These are phyloP conservation scores for Vaucheria bursata DNA, from an alignment of 352 stramenopile genomes.

Conservation along the genomic window DNA sequence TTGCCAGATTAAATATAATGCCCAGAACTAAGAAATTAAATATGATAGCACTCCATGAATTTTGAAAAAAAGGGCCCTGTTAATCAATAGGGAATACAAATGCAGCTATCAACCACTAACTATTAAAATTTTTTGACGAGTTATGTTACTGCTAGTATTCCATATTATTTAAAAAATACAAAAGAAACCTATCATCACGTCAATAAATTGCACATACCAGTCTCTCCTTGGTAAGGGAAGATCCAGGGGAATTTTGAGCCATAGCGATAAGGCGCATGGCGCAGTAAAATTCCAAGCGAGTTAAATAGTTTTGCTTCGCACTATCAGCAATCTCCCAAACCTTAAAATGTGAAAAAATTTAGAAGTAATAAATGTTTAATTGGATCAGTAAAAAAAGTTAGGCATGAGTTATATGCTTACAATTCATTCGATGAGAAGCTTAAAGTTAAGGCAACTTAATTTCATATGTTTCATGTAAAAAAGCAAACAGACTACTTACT, in stretches of 20 bases:
- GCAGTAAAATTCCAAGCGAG: constrained; percentile 44
- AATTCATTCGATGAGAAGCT: background rate
- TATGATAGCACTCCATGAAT: too few relatives aligned
- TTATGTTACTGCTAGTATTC: too few relatives aligned
- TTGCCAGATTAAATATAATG: too few relatives aligned
- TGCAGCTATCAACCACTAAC: too few relatives aligned
- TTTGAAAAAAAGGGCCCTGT: too few relatives aligned
- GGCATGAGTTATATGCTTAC: background rate
- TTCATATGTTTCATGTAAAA: background rate
- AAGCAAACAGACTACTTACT: background rate
- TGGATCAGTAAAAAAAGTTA: background rate
- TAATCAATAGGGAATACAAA: too few relatives aligned
- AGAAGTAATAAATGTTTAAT: background rate
- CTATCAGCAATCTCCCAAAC: constrained; percentile 45
- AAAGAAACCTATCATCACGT: too few relatives aligned
- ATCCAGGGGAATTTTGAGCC: constrained; percentile 18
- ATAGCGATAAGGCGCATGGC: constrained; percentile 49
- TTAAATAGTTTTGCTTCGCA: constrained; percentile 38
- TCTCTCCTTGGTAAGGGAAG: background rate
- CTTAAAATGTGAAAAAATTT: background rate
- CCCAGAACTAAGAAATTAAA: too few relatives aligned
- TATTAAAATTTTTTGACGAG: too few relatives aligned
- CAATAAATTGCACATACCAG: too few relatives aligned
- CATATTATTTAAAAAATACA: too few relatives aligned
- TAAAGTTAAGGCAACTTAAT: background rate